These are phyloP conservation scores for Plasmopara halstedii DNA, from an alignment of 352 stramenopile genomes.

Conservation along the genomic window DNA sequence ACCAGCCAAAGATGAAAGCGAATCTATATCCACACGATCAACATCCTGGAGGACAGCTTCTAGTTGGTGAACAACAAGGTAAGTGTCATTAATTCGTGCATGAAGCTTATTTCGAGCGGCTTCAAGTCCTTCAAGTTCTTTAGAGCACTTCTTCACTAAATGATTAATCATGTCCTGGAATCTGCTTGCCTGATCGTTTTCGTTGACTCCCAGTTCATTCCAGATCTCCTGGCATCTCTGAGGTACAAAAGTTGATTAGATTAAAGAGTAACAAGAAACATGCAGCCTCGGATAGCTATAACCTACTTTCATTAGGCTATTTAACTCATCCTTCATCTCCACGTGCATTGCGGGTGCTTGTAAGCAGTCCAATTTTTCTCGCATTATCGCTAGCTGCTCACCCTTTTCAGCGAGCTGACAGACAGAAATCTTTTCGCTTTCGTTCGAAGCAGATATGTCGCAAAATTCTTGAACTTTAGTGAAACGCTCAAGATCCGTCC, in stretches of 20 bases:
- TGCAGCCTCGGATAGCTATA: no score
- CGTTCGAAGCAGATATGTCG: constrained; percentile 20
- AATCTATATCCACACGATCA: constrained; percentile 32
- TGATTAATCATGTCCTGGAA: constrained; percentile 58
- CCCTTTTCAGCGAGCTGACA: constrained; percentile 24
- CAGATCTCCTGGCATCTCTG: constrained; percentile 67
- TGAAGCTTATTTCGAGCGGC: constrained; percentile 38
- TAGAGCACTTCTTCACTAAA: constrained; percentile 45
- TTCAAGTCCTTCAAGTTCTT: constrained; percentile 54
- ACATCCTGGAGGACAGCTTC: constrained; percentile 33
- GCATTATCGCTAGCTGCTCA: constrained; percentile 17
- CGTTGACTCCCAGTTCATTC: constrained; percentile 45
- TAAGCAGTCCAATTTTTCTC: constrained; percentile 22
- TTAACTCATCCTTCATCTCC: constrained; percentile 56
- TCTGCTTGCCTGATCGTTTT: constrained; percentile 41
- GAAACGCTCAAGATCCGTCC: constrained; percentile 6
- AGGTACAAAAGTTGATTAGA: neutral
- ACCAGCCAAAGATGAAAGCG: constrained; percentile 25
- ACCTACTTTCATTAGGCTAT: constrained; percentile 50
- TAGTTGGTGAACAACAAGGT: constrained; percentile 33
- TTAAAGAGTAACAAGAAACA: no score
- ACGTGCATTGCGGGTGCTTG: constrained; percentile 29
- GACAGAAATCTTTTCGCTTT: constrained; percentile 11
- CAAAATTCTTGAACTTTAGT: constrained; percentile 6
- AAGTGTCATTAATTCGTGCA: constrained; percentile 30